phyloP scores from a whole-genome alignment of 352 stramenopile genomes.

The Phytophthora rubi region DNA sequence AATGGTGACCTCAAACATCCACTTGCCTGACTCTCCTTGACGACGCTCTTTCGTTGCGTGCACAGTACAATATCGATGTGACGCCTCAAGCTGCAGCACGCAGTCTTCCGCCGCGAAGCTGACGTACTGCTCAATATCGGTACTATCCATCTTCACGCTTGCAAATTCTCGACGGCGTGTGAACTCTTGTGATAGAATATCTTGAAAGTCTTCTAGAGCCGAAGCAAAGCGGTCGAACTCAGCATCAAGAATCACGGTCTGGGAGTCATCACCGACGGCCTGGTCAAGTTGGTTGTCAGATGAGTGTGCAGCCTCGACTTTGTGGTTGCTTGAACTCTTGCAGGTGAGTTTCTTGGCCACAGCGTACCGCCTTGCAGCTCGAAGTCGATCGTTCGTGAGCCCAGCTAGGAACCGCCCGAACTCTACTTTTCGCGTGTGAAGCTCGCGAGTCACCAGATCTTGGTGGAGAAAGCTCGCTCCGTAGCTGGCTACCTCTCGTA shows the following conservation, averaged over 20 bases:
- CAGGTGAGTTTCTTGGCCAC: constrained; percentile 13
- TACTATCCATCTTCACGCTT: constrained; percentile 74
- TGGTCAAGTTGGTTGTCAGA: constrained; percentile 13
- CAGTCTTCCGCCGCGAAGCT: constrained; percentile 82
- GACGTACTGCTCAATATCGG: constrained; percentile 56
- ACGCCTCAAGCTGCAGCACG: constrained; percentile 66
- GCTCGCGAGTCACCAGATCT: constrained; percentile 62
- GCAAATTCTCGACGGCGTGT: constrained; percentile 69
- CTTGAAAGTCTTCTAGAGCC: constrained; percentile 57
- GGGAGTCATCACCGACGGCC: not conserved
- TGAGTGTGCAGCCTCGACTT: not conserved
- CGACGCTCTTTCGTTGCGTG: constrained; percentile 73
- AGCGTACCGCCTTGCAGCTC: constrained; percentile 39
- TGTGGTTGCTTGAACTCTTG: not conserved
- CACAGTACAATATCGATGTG: constrained; percentile 75
- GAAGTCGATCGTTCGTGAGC: constrained; percentile 66
- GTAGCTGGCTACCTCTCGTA: constrained; percentile 52
- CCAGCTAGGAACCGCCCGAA: constrained; percentile 59
- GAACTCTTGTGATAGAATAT: constrained; percentile 69
- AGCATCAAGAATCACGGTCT: constrained; percentile 25
- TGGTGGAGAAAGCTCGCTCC: constrained; percentile 62
- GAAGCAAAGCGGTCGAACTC: constrained; percentile 46
- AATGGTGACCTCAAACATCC: constrained; percentile 80
- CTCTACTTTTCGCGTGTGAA: constrained; percentile 67
- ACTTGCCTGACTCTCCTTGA: constrained; percentile 74